phyloP scores from a whole-genome alignment of 1,284 basidiomycete genomes.

The Melampsora medusae region DNA sequence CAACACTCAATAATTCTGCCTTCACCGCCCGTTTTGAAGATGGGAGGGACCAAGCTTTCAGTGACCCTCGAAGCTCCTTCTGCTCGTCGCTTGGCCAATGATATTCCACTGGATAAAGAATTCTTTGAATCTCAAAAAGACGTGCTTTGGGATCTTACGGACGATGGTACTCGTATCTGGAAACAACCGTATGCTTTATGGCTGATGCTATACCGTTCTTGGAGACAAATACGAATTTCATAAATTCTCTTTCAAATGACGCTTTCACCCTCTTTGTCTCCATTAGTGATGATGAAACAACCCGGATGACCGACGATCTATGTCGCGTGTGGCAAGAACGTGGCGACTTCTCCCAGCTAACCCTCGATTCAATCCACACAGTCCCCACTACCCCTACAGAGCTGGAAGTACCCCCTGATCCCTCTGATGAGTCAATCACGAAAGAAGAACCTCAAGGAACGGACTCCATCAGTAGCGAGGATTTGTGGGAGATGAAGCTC shows the following conservation, averaged over 20 bases:
- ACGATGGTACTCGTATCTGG: constrained; percentile 27
- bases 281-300: constrained; percentile 20
- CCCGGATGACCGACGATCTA: constrained; percentile 14
- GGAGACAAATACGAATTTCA: background rate
- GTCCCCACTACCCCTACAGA: background rate
- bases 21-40: background rate
- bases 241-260: background rate
- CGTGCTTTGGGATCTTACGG: constrained; percentile 34
- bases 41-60: constrained; percentile 9
- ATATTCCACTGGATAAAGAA: constrained; percentile 22
- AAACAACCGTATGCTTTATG: constrained; percentile 25
- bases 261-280: background rate
- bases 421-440: background rate
- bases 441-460: background rate
- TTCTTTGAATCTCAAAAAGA: constrained; percentile 21
- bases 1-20: background rate
- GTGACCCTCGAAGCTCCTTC: constrained; percentile 30
- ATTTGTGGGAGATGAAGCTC: constrained; percentile 43
- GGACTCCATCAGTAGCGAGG: constrained; percentile 26
- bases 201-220: background rate
- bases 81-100: constrained; percentile 24
- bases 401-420: background rate
- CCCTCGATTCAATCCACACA: constrained; percentile 22
- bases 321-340: constrained; percentile 38
- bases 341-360: constrained; percentile 41